Conservation (phyloP, 1,284 basidiomycete genomes). For the Heterobasidion irregulare region DNA sequence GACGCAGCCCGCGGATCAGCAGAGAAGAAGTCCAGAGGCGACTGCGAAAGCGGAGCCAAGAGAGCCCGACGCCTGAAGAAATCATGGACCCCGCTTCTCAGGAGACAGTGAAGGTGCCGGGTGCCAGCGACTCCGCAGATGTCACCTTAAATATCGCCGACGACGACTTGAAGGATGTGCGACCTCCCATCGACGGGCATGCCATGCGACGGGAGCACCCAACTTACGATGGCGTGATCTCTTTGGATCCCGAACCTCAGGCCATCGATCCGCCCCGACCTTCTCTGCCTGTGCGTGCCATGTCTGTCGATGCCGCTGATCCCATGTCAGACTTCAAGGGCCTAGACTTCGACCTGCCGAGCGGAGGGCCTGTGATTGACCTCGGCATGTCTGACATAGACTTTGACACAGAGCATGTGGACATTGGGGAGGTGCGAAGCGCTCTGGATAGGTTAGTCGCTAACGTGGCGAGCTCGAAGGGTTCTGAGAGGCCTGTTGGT, state of each 20-base stretch:
- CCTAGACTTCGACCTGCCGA: slow-evolving; percentile 18
- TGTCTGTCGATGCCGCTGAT: slow-evolving; percentile 13
- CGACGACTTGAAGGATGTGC: slow-evolving; percentile 2
- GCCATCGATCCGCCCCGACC: slow-evolving; percentile 25
- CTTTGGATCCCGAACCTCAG: slow-evolving; percentile 24
- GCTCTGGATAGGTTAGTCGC: slow-evolving; percentile 74
- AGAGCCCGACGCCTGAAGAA: slow-evolving; percentile 23
- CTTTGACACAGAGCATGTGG: slow-evolving; percentile 16
- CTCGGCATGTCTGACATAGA: slow-evolving; percentile 11
- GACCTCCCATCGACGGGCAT: background rate
- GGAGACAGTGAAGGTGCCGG: background rate
- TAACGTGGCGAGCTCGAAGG: slow-evolving; percentile 33
- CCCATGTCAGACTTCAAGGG: slow-evolving; percentile 7
- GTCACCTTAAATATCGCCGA: background rate
- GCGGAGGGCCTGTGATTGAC: slow-evolving; percentile 12
- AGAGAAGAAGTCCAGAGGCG: slow-evolving; percentile 45
- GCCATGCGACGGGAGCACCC: slow-evolving; percentile 18
- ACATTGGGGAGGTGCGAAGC: slow-evolving; percentile 65
- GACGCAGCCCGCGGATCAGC: slow-evolving; percentile 34
- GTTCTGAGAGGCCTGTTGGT: slow-evolving; percentile 5
- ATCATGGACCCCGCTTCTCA: background rate
- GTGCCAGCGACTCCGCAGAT: background rate
- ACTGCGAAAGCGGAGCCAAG: slow-evolving; percentile 33
- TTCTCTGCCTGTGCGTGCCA: slow-evolving; percentile 16
- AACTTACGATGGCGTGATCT: slow-evolving; percentile 26